These are phyloP conservation scores for Phaseolus coccineus DNA, from an alignment of 331 rosid genomes.

Conservation along the genomic window DNA sequence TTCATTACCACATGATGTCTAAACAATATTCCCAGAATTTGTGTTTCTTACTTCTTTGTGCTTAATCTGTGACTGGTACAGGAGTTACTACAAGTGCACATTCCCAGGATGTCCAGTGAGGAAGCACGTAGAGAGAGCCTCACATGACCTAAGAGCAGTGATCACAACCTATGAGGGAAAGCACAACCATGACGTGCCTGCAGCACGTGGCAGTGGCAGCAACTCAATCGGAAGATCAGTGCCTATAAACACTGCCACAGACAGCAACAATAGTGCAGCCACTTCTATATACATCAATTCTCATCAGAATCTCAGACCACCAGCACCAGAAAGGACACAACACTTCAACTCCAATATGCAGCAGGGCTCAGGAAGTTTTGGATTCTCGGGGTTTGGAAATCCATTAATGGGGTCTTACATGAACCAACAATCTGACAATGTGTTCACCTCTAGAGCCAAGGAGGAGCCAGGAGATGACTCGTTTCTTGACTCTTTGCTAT, in stretches of 20 bases:
- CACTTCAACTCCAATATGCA: conserved; percentile 63
- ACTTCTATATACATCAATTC: conserved; percentile 47
- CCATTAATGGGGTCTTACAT: conserved; percentile 55
- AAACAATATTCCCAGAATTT: background rate
- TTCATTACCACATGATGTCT: conserved; percentile 24
- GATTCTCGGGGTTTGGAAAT: conserved; percentile 59
- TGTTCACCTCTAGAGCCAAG: conserved; percentile 59
- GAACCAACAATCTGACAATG: conserved; percentile 60
- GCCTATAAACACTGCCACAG: conserved; percentile 49
- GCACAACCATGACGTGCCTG: conserved; percentile 95
- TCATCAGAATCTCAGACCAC: conserved; percentile 47
- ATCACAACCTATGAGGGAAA: conserved; percentile 97
- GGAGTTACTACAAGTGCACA: conserved; percentile 99
- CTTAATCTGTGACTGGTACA: conserved; percentile 34
- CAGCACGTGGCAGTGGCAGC: conserved; percentile 83
- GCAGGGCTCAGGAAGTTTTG: conserved; percentile 57
- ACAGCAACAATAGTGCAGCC: conserved; percentile 41
- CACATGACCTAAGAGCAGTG: conserved; percentile 86
- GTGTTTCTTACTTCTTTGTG: background rate
- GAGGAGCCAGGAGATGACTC: conserved; percentile 78
- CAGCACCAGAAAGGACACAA: conserved; percentile 51
- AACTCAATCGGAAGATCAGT: conserved; percentile 64
- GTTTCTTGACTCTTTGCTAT: conserved; percentile 69
- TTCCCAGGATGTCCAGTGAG: conserved; percentile 88
- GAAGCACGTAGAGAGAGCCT: conserved; percentile 94